Evolutionary conservation across 768 basidiomycete genomes (phyloP), one percentile per base, ranked within the genome.

Genomic region (Tylopilus sp.): DNA sequence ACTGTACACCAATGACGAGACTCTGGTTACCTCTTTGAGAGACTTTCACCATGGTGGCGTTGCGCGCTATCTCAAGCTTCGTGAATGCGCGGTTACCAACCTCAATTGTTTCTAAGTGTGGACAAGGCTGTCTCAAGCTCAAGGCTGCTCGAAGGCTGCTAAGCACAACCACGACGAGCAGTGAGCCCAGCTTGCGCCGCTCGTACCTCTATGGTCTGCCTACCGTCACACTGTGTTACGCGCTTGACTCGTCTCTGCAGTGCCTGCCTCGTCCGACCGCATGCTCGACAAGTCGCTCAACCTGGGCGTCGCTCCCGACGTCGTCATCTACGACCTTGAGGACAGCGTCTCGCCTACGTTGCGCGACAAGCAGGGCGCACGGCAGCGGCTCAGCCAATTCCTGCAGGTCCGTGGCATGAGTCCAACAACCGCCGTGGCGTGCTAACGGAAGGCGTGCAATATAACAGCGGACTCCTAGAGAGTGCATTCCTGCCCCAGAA

Each of bases 291-390:
- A 93, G 64, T 88, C 88, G 0, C 73, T 88, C 40, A 67, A 61
- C 10, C 39, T 66, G 28, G 61, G 52, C 21, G 73, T 75, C 13
- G 64, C 70, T 2, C 83, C 91, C 2, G 93, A 95, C 53, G 76
- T 86, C 39, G 73, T 93, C 31, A 85, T 92, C 22, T 94, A 92
- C 61, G 93, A 95, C 72, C 74, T 95, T 12, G 93, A 95, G 66
- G 93, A 95, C 66, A 88, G 88, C 53, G 82, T 95, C 0, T 72
- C 90, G 4, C 86, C 86, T 4, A 71, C 73, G 5, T 58, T 67
- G 26, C 69, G 72, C 23, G 81, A 83, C 51, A 89, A 91, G 65
- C 69, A 69, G 20, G 68, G 75, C 46, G 86, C 89, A 0, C 74
- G 89, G 51, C 62, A 63, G 7, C 73, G 81, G 8, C 71, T 89